A percentile compares a stretch with the other conserved stretches of the same genome.
phyloP scores from a whole-genome alignment of 148 eudicot genomes.

The Amaranthus hypochondriacus region DNA sequence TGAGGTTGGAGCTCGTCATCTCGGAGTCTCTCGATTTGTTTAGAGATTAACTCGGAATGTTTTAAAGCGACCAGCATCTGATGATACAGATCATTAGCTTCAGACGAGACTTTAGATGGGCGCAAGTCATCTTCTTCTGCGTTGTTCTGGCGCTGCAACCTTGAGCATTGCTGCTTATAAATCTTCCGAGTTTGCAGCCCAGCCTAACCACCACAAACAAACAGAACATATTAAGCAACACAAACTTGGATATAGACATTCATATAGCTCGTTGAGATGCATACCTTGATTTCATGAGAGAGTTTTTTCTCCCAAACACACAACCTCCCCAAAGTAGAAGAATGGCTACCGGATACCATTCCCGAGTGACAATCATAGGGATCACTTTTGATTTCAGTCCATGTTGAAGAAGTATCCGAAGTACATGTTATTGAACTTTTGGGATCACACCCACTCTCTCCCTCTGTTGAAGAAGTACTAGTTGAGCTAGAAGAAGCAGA shows the following conservation, averaged over 20 bases:
- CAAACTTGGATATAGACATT: not conserved
- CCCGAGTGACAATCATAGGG: conserved; percentile 31
- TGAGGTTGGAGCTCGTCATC: conserved; percentile 68
- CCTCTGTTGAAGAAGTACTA: conserved; percentile 38
- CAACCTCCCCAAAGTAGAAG: conserved; percentile 45
- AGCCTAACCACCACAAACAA: conserved; percentile 28
- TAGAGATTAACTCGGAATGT: conserved; percentile 46
- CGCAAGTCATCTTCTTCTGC: conserved; percentile 20
- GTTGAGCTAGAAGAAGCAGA: conserved; percentile 36
- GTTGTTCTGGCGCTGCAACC: conserved; percentile 26
- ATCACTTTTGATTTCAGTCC: conserved; percentile 29
- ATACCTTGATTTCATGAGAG: conserved; percentile 55
- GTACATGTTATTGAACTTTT: conserved; percentile 43
- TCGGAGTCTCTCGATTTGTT: conserved; percentile 45
- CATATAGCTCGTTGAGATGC: not conserved
- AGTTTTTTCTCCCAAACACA: conserved; percentile 75
- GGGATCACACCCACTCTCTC: conserved; percentile 33
- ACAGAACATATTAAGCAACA: not conserved
- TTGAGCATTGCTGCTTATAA: conserved; percentile 41
- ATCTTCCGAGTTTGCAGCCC: conserved; percentile 40
- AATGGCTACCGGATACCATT: conserved; percentile 63
- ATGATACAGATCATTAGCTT: conserved; percentile 35
- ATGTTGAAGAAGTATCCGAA: conserved; percentile 37
- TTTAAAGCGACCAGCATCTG: conserved; percentile 35
- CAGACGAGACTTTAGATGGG: conserved; percentile 28